A percentile compares a stretch with the other conserved stretches of the same genome.
phyloP scores from a whole-genome alignment of 495 filamentous ascomycete genomes.

The Staphylotrichum longicolle region DNA sequence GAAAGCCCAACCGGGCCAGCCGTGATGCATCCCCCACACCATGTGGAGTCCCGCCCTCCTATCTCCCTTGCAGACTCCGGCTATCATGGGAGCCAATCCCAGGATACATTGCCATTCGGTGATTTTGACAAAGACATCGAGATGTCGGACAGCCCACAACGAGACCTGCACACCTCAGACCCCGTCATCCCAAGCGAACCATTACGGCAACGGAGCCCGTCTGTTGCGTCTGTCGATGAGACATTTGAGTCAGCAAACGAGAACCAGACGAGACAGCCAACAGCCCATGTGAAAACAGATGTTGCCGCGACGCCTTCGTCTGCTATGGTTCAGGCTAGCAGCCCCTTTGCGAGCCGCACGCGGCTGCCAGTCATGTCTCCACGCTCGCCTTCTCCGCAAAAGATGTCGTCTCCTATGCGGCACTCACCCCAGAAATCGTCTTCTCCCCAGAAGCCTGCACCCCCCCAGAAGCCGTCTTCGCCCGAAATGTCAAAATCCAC shows the following conservation, averaged over 20 bases:
- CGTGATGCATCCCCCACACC: conserved; percentile 20
- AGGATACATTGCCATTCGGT: conserved; percentile 40
- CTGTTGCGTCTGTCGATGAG: conserved; percentile 23
- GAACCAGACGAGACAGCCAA: conserved; percentile 39
- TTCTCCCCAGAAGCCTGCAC: conserved; percentile 24
- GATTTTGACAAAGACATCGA: conserved; percentile 30
- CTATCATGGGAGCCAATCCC: conserved; percentile 68
- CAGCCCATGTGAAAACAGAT: conserved; percentile 16
- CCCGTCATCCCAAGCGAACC: conserved; percentile 17
- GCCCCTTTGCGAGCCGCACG: conserved; percentile 18
- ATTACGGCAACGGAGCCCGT: conserved; percentile 26
- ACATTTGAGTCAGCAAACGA: conserved; percentile 69
- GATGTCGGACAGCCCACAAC: conserved; percentile 25
- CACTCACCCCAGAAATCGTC: conserved; percentile 12
- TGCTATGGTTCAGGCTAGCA: conserved; percentile 16
- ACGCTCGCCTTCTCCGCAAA: conserved; percentile 28
- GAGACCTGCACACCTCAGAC: conserved; percentile 21
- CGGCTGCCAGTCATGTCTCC: conserved; percentile 30
- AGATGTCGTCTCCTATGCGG: conserved; percentile 24
- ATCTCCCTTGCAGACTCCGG: conserved; percentile 63
- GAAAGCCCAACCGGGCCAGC: conserved; percentile 28
- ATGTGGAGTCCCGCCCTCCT: conserved; percentile 20
- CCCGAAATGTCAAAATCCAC: conserved; percentile 18
- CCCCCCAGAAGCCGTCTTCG: conserved; percentile 25
- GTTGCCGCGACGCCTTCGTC: conserved; percentile 21